Percentiles rank a stretch among this genome's conserved stretches.
These are phyloP conservation scores for Pythium insidiosum DNA, from an alignment of 352 stramenopile genomes.

Conservation along the genomic window DNA sequence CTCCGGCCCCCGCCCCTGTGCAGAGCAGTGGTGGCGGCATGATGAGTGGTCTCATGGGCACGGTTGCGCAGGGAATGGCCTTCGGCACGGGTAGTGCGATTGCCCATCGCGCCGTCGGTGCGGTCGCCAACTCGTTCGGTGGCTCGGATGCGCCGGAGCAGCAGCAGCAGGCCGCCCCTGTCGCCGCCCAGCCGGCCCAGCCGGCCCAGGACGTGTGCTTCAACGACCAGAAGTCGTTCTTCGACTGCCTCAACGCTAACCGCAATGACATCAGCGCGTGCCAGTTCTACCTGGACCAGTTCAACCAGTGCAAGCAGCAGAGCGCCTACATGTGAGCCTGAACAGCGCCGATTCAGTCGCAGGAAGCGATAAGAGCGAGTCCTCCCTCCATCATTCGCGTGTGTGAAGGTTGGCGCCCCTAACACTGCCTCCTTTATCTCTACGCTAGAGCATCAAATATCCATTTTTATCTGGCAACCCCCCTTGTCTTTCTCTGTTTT, in stretches of 20 bases:
- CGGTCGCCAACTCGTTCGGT: constrained; percentile 65
- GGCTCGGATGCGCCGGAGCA: constrained; percentile 34
- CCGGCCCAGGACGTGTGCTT: constrained; percentile 52
- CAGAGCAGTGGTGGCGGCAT: constrained; percentile 46
- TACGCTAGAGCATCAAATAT: too few relatives aligned
- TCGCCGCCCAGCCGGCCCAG: constrained; percentile 16
- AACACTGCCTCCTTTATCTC: too few relatives aligned
- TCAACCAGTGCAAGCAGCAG: constrained; percentile 82
- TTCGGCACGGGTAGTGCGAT: constrained; percentile 96
- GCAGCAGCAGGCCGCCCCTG: constrained; percentile 12
- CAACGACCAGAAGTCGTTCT: constrained; percentile 72
- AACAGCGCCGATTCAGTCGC: neutral
- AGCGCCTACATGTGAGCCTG: constrained; percentile 50
- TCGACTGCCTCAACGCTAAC: constrained; percentile 82
- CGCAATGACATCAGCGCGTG: constrained; percentile 82
- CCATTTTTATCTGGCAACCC: too few relatives aligned
- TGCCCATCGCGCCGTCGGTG: constrained; percentile 88
- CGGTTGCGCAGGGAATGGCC: constrained; percentile 96
- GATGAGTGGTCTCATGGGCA: constrained; percentile 94
- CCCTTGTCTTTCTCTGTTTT: too few relatives aligned
- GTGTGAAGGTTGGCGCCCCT: too few relatives aligned
- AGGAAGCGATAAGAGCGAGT: too few relatives aligned
- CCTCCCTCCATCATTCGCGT: too few relatives aligned
- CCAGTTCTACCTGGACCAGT: constrained; percentile 86
- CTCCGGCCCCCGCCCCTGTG: constrained; percentile 39